phyloP scores from a whole-genome alignment of 208 protist genomes.

The Trypanosoma melophagium region DNA sequence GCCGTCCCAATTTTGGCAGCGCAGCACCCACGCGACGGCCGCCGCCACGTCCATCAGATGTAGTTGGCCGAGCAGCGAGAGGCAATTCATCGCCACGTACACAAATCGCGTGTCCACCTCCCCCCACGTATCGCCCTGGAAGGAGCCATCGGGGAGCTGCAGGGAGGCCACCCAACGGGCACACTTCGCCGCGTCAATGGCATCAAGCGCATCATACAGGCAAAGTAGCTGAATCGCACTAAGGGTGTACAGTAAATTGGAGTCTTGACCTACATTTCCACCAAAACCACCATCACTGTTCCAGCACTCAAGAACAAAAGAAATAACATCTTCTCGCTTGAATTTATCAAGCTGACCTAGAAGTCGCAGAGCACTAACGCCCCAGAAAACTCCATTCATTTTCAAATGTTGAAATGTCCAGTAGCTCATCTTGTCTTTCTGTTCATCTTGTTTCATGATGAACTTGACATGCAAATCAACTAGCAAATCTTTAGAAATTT shows the following conservation, averaged over 20 bases:
- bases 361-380: conserved; percentile 84
- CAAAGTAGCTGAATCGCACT: conserved; percentile 95
- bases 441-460: conserved; percentile 68
- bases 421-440: conserved; percentile 81
- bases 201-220: conserved; percentile 69
- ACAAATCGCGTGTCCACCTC: conserved; percentile 98
- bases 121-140: conserved; percentile 98
- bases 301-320: conserved; percentile 92
- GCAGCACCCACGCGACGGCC: conserved; percentile 89
- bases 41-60: conserved; percentile 84
- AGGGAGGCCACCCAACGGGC: conserved; percentile 82
- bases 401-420: conserved; percentile 96
- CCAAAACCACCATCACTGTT: conserved; percentile 97
- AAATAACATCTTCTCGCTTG: conserved; percentile 84
- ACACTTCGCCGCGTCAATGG: conserved; percentile 68
- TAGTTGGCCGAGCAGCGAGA: conserved; percentile 90
- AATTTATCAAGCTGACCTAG: conserved; percentile 73
- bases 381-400: conserved; percentile 98
- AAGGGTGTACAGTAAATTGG: conserved; percentile 98
- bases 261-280: conserved; percentile 96
- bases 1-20: conserved; percentile 99
- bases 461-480: conserved; percentile 77
- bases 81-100: conserved; percentile 96
- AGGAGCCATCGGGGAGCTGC: conserved; percentile 97
- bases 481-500: conserved; percentile 29